These are phyloP conservation scores for Fraxinus xanthoxyloides DNA, from an alignment of 305 asterid species.

Conservation along the genomic window DNA sequence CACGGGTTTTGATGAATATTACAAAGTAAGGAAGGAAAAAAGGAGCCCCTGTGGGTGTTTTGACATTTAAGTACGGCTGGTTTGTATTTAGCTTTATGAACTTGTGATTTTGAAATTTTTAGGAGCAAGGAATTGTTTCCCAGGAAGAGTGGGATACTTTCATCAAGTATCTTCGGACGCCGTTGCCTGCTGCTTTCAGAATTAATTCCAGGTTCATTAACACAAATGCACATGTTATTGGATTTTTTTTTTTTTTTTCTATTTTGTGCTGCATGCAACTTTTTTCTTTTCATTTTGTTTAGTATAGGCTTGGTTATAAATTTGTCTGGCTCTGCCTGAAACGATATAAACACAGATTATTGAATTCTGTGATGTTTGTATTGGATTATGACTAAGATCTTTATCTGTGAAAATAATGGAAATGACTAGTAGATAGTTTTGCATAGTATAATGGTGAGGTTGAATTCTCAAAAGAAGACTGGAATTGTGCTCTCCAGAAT, in stretches of 20 bases:
- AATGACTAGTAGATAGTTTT: not conserved
- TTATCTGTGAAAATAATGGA: not conserved
- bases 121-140: conserved; percentile 81
- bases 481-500: not conserved
- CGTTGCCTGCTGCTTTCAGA: conserved; percentile 95
- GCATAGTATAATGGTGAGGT: not conserved
- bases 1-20: conserved; percentile 75
- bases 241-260: not conserved
- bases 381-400: not conserved
- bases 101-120: conserved; percentile 6
- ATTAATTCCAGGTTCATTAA: conserved; percentile 72
- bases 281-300: not conserved
- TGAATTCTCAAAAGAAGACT: not conserved
- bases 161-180: conserved; percentile 59
- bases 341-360: not conserved
- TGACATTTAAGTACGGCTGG: not conserved
- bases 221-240: not conserved
- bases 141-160: conserved; percentile 86
- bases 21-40: conserved; percentile 50
- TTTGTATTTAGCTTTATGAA: not conserved
- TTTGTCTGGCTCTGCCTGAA: conserved; percentile 4
- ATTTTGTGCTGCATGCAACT: not conserved
- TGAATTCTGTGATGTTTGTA: not conserved
- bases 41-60: not conserved
- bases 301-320: not conserved